Percentiles rank a stretch among this genome's conserved stretches.
Conservation (phyloP, 495 filamentous ascomycete genomes). For the Hypoxylon intermedium region DNA sequence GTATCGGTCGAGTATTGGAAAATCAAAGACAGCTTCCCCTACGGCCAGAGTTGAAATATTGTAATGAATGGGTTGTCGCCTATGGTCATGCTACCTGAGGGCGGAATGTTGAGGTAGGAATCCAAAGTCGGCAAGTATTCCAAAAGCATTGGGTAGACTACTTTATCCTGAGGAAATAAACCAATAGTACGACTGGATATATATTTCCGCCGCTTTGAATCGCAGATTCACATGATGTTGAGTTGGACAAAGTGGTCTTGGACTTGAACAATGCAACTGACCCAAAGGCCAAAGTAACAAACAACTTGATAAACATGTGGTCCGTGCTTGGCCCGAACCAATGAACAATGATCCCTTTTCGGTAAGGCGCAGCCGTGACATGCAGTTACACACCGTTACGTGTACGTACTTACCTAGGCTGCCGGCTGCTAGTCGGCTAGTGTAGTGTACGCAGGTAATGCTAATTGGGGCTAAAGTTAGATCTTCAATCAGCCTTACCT, state of each 20-base stretch:
- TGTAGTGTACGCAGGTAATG: too few species aligned
- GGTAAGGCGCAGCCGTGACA: neutral
- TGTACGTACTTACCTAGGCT: too few species aligned
- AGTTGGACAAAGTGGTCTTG: too few species aligned
- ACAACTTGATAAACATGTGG: neutral
- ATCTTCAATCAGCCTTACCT: neutral
- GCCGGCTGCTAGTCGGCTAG: too few species aligned
- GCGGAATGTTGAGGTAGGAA: neutral
- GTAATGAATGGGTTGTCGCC: neutral
- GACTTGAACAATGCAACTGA: too few species aligned
- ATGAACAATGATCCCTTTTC: neutral
- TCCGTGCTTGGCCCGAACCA: neutral
- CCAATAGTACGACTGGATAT: too few species aligned
- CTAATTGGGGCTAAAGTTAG: conserved; percentile 15
- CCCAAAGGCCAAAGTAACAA: too few species aligned
- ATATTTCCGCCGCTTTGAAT: too few species aligned
- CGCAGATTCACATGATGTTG: neutral
- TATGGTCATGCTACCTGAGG: neutral
- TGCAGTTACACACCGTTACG: conserved; percentile 29
- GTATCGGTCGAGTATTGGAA: neutral
- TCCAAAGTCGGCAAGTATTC: too few species aligned
- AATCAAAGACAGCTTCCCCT: neutral
- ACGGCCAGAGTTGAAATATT: neutral
- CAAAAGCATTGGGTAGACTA: too few species aligned
- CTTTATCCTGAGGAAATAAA: too few species aligned